Evolutionary conservation across 352 stramenopile species (phyloP).

Genomic region (Globisporangium middletonii): DNA sequence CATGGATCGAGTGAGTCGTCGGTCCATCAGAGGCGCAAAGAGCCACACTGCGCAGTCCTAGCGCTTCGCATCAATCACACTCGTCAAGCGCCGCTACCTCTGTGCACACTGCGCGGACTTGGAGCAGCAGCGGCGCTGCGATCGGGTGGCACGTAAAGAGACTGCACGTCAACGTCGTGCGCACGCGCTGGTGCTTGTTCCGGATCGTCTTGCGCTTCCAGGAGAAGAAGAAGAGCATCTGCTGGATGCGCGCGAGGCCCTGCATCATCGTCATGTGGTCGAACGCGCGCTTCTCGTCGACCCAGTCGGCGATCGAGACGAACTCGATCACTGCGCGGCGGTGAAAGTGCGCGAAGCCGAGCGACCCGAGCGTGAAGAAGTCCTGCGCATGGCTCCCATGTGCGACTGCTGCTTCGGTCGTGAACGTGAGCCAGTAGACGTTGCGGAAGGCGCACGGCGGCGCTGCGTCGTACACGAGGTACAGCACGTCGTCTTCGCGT

Average conservation of each 20-base stretch:
- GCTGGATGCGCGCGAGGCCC: constrained; percentile 52
- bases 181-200: constrained; percentile 30
- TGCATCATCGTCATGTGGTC: constrained; percentile 68
- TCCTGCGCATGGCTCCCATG: constrained; percentile 16
- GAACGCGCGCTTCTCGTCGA: constrained; percentile 68
- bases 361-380: constrained; percentile 55
- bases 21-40: no score
- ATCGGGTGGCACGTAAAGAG: constrained; percentile 46
- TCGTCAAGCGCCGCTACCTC: constrained; percentile 13
- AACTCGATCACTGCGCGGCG: constrained; percentile 39
- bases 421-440: constrained; percentile 57
- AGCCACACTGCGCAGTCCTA: neutral
- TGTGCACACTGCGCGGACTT: constrained; percentile 20
- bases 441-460: constrained; percentile 62
- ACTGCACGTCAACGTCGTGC: constrained; percentile 30
- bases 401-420: constrained; percentile 25
- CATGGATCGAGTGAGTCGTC: neutral
- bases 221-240: constrained; percentile 69
- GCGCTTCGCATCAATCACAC: no score
- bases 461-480: constrained; percentile 27
- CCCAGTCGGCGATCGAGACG: constrained; percentile 39
- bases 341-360: constrained; percentile 52
- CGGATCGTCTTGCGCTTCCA: constrained; percentile 58
- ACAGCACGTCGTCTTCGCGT: constrained; percentile 53
- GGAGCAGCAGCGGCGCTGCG: constrained; percentile 25